Evolutionary conservation across 1,139 yeast species (phyloP), one percentile per base, ranked within the genome.

Genomic region (Lizanozyma gosingica): DNA sequence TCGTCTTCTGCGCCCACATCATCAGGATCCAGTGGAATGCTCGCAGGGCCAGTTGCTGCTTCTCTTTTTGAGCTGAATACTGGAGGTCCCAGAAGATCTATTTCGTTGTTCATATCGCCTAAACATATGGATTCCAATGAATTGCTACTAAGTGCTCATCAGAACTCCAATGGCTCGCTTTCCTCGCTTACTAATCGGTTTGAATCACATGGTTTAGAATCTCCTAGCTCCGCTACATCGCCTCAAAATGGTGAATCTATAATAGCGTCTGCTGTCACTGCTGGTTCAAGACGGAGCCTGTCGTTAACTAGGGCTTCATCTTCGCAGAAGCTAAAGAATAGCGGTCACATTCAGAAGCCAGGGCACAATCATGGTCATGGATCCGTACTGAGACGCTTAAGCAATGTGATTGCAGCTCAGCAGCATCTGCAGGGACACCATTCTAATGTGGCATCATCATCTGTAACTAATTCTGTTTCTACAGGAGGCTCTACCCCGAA

Each of bases 341-440:
- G 49, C 33, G 66, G 67, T 2, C 65, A 63, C 47, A 52, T 65
- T 18, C 62, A 55, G 40, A 65, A 65, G 47, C 64, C 67, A 4
- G 46, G 49, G 2, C 50, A 50, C 34, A 45, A 44, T 35, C 49
- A 47, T 40, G 17, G 38, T 35, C 37, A 11, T 35, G 18, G 15
- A 18, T 16, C 14, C 27, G 22, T 35, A 17, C 37, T 2, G 29
- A 22, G 29, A 22, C 29, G 29, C 11, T 22, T 22, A 22, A 22
- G 29, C 11, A 22, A 22, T 22, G 29, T 22, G 11, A 6, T 22
- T 22, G 6, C 29, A 6, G 29, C 29, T 22, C 29, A 22, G 15
- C 37, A 22, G 27, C 17, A 27, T 27, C 34, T 15, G 17, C 16
- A 18, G 15, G 18, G 16, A 15, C 29, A 4, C 16, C 38, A 9